Evolutionary conservation across 2,329 filamentous ascomycete genomes (phyloP).

Genomic region (Aspergillus pseudoviridinutans): DNA sequence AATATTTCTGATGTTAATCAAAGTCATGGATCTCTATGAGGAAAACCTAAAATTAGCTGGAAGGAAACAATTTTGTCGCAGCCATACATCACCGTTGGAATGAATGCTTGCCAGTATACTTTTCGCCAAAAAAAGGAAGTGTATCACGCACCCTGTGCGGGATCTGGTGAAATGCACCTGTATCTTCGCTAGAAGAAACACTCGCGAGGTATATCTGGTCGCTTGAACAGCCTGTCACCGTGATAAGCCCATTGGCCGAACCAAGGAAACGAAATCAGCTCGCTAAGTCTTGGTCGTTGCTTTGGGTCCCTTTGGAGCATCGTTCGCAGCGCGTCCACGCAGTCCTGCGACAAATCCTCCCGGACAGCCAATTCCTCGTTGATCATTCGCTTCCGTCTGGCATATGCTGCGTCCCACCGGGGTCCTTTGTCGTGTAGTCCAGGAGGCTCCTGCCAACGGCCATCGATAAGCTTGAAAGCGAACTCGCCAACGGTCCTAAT

Average conservation of each 20-base stretch:
- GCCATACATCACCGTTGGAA: neutral
- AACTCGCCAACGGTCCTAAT: conserved; percentile 2
- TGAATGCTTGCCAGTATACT: neutral
- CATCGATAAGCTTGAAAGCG: neutral
- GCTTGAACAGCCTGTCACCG: neutral
- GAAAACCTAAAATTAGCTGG: neutral
- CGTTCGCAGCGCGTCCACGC: conserved; percentile 24
- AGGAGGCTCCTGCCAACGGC: neutral
- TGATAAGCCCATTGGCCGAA: conserved; percentile 17
- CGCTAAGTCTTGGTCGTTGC: conserved; percentile 20
- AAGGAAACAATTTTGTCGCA: neutral
- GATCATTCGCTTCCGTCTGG: conserved; percentile 21
- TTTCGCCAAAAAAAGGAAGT: neutral
- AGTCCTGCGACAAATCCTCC: conserved; percentile 28
- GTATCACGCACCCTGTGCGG: neutral
- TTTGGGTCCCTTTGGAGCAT: conserved; percentile 20
- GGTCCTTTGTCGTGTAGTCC: neutral
- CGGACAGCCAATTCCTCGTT: conserved; percentile 23
- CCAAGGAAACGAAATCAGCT: conserved; percentile 25
- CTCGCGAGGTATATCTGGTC: neutral
- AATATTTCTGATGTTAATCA: neutral
- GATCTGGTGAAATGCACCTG: neutral
- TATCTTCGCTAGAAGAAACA: neutral
- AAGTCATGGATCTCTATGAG: neutral
- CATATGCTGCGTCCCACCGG: neutral